phyloP scores from a whole-genome alignment of 495 filamentous ascomycete species.

The Annulohypoxylon nitens region DNA sequence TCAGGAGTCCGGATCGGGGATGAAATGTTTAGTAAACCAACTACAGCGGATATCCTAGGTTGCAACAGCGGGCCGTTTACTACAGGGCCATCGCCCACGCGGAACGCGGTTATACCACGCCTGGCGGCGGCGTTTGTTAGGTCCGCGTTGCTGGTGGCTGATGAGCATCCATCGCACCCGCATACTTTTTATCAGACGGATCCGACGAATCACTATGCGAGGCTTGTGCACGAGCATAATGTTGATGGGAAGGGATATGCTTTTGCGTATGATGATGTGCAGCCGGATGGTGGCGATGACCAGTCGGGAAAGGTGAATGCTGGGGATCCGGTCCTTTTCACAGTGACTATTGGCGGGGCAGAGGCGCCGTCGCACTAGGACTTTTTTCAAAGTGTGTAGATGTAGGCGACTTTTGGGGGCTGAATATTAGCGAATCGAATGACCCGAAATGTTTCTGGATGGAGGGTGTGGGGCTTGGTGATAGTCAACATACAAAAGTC shows the following conservation, averaged over 20 bases:
- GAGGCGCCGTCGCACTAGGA: constrained; percentile 4
- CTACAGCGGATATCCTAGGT: constrained; percentile 75
- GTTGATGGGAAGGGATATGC: constrained; percentile 79
- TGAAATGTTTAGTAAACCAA: constrained; percentile 69
- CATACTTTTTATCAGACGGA: constrained; percentile 67
- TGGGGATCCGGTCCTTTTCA: constrained; percentile 69
- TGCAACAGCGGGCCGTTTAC: constrained; percentile 80
- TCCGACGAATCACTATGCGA: constrained; percentile 78
- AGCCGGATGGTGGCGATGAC: constrained; percentile 69
- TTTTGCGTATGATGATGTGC: constrained; percentile 86
- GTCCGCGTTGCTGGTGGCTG: constrained; percentile 66
- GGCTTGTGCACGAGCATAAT: constrained; percentile 75
- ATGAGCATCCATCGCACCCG: constrained; percentile 65
- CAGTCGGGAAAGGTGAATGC: constrained; percentile 76
- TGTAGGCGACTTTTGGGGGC: too few relatives aligned
- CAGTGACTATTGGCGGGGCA: constrained; percentile 75
- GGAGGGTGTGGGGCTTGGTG: too few relatives aligned
- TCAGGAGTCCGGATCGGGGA: constrained; percentile 54
- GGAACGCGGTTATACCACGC: constrained; percentile 73
- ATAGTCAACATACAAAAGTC: too few relatives aligned
- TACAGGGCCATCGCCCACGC: constrained; percentile 64
- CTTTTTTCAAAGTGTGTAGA: too few relatives aligned
- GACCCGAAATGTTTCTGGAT: too few relatives aligned
- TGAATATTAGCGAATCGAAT: too few relatives aligned
- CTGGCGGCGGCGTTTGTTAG: constrained; percentile 79